These are phyloP conservation scores for Fusarium temperatum DNA, from an alignment of 2,329 filamentous ascomycete genomes.

Conservation along the genomic window DNA sequence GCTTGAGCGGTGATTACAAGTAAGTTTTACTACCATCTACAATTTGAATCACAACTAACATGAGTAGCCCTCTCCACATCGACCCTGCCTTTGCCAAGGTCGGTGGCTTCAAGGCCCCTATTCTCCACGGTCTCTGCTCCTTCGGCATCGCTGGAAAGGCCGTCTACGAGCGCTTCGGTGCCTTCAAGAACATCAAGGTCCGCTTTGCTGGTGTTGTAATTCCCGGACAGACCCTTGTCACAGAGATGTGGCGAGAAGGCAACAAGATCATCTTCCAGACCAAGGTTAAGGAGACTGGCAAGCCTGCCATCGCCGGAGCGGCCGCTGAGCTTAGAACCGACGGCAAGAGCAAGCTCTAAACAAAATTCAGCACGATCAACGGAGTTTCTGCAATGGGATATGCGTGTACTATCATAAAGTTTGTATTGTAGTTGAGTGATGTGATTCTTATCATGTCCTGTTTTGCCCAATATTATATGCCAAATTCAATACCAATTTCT, in stretches of 20 bases:
- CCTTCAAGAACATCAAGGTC: slow-evolving; percentile 91
- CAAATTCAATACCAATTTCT: slow-evolving; percentile 12
- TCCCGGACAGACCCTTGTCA: slow-evolving; percentile 88
- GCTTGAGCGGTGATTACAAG: slow-evolving; percentile 93
- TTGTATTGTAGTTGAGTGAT: slow-evolving; percentile 41
- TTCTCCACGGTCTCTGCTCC: slow-evolving; percentile 95
- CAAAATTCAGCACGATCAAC: slow-evolving; percentile 3
- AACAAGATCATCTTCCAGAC: slow-evolving; percentile 83
- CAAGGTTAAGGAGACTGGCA: slow-evolving; percentile 92
- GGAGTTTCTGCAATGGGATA: slow-evolving; percentile 24
- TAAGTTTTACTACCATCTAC: slow-evolving; percentile 43
- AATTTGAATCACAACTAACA: background rate
- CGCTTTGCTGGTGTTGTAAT: slow-evolving; percentile 87
- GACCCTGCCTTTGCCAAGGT: slow-evolving; percentile 95
- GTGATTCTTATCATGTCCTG: slow-evolving; percentile 21
- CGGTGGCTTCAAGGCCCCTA: slow-evolving; percentile 92
- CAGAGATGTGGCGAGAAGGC: slow-evolving; percentile 94
- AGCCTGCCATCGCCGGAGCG: slow-evolving; percentile 83
- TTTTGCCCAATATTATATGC: slow-evolving; percentile 30
- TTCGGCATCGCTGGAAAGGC: slow-evolving; percentile 94
- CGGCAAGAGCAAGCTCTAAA: slow-evolving; percentile 46
- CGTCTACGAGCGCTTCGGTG: slow-evolving; percentile 83
- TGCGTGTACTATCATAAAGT: slow-evolving; percentile 38
- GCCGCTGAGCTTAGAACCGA: slow-evolving; percentile 74
- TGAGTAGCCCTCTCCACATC: slow-evolving; percentile 80